Evolutionary conservation across 2,329 filamentous ascomycete genomes (phyloP).

Genomic region (Aspergillus niger): DNA sequence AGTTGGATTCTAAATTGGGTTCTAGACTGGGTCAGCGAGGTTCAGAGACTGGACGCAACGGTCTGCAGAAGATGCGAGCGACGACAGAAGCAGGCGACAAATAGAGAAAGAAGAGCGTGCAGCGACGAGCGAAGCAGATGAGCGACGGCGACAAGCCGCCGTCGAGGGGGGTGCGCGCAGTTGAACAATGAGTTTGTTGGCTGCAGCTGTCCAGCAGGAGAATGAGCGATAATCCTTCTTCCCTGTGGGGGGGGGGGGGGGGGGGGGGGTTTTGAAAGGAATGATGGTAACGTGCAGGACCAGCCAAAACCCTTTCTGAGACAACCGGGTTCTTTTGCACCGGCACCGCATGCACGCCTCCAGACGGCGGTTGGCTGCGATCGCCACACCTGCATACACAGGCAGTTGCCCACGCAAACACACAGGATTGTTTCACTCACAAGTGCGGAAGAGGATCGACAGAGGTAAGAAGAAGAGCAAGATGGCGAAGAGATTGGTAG

Average conservation of each 20-base stretch:
- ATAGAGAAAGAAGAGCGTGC: slow-evolving; percentile 12
- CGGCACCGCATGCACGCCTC: slow-evolving; percentile 15
- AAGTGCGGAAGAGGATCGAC: background rate
- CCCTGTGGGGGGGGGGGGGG: slow-evolving; percentile 9
- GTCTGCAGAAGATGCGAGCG: slow-evolving; percentile 16
- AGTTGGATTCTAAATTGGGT: slow-evolving; percentile 12
- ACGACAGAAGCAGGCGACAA: slow-evolving; percentile 12
- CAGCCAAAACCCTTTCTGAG: slow-evolving; percentile 18
- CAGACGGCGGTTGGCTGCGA: slow-evolving; percentile 11
- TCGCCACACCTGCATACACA: slow-evolving; percentile 15
- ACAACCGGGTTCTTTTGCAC: slow-evolving; percentile 18
- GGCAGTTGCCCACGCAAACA: background rate
- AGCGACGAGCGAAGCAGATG: slow-evolving; percentile 18
- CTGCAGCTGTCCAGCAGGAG: slow-evolving; percentile 27
- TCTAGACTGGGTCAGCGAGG: slow-evolving; percentile 18
- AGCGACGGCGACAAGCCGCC: slow-evolving; percentile 19
- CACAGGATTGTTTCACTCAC: slow-evolving; percentile 3
- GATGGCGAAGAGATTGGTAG: background rate
- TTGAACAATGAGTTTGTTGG: slow-evolving; percentile 37
- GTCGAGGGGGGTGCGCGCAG: slow-evolving; percentile 16
- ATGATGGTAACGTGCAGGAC: slow-evolving; percentile 5
- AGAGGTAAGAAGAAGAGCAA: background rate
- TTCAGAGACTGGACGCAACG: slow-evolving; percentile 8
- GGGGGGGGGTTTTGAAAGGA: background rate
- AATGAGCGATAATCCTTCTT: slow-evolving; percentile 7